Percentiles rank a stretch among this genome's conserved stretches.
Evolutionary conservation across 2,329 filamentous ascomycete species (phyloP).

Genomic region (Fonsecaea multimorphosa): DNA sequence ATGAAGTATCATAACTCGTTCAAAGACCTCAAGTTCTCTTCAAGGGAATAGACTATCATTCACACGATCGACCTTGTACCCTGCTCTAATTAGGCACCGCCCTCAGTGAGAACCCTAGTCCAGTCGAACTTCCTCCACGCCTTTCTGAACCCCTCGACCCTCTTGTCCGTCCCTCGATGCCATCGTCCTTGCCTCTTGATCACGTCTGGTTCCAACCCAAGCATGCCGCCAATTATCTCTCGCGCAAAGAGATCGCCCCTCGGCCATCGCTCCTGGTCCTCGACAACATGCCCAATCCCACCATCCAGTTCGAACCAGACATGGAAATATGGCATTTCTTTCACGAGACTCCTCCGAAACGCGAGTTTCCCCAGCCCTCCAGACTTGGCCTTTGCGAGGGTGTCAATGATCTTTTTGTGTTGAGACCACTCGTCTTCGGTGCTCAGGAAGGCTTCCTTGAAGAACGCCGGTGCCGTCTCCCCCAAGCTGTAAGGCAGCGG

Average conservation of each 20-base stretch:
- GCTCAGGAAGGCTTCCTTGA: constrained; percentile 88
- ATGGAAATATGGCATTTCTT: constrained; percentile 99
- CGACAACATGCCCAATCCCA: constrained; percentile 88
- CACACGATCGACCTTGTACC: not conserved
- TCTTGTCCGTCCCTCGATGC: constrained; percentile 68
- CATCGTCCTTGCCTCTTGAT: constrained; percentile 91
- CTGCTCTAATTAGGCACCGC: constrained; percentile 14
- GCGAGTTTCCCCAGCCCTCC: constrained; percentile 75
- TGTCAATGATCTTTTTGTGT: constrained; percentile 94
- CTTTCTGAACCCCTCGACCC: constrained; percentile 79
- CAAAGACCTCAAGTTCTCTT: not conserved
- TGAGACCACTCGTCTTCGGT: constrained; percentile 94
- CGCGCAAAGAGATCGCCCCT: constrained; percentile 89
- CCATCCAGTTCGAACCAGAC: constrained; percentile 94
- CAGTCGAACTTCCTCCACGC: constrained; percentile 95
- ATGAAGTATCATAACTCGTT: not conserved
- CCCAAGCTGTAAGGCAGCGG: constrained; percentile 91
- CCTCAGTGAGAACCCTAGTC: constrained; percentile 67
- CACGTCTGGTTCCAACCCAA: constrained; percentile 79
- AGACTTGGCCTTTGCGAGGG: constrained; percentile 61
- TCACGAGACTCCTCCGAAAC: constrained; percentile 81
- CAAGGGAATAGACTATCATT: not conserved
- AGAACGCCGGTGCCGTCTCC: constrained; percentile 90
- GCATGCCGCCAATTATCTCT: constrained; percentile 89
- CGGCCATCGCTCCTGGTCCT: constrained; percentile 85